Base-by-base conservation (phyloP, 768 basidiomycete genomes). In the Suillus clintonianus region DNA sequence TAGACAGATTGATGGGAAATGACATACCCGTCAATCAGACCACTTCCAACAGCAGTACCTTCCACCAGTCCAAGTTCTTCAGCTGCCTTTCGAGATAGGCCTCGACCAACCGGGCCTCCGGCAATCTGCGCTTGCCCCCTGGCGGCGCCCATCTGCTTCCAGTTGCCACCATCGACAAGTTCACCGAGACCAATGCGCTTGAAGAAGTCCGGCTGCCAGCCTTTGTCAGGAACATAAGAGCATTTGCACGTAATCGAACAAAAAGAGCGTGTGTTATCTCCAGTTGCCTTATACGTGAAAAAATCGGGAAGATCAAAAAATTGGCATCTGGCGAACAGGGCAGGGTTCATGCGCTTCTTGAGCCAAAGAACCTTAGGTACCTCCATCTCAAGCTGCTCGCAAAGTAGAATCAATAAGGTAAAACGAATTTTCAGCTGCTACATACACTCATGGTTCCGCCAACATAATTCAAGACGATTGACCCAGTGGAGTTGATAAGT, bases 241-340 rank as follows among this genome's bases (percentile, higher is more conserved):
- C 92, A 98, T 78, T 99, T 99, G 83, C 97, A 99, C 1, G 94
- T 94, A 54, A 98, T 80, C 2, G 96, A 99, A 77, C 97, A 99
- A 74, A 85, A 88, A 2, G 95, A 97, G 37, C 97, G 88, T 47
- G 80, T 80, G 68, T 88, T 86, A 62, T 78, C 76, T 11, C 80
- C 80, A 1, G 97, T 99, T 10, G 94, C 93, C 56, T 88, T 90
- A 81, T 96, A 99, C 0, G 97, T 98, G 59, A 99, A 83, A 80
- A 88, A 96, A 78, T 97, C 95, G n/a, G 95, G 95, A 19, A 97
- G 86, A 71, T 97, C 95, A 75, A 89, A 92, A 80, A 92, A 92
- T 69, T 93, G 90, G 77, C 90, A 92, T 60, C 80, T 80, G 27
- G 84, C 76, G 78, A 99, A 99, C 19, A 80, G 81, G 13, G 83